A percentile compares a stretch with the other conserved stretches of the same genome.
phyloP scores from a whole-genome alignment of 371 early-diverging fungal genomes.

The Rhizopus microsporus region DNA sequence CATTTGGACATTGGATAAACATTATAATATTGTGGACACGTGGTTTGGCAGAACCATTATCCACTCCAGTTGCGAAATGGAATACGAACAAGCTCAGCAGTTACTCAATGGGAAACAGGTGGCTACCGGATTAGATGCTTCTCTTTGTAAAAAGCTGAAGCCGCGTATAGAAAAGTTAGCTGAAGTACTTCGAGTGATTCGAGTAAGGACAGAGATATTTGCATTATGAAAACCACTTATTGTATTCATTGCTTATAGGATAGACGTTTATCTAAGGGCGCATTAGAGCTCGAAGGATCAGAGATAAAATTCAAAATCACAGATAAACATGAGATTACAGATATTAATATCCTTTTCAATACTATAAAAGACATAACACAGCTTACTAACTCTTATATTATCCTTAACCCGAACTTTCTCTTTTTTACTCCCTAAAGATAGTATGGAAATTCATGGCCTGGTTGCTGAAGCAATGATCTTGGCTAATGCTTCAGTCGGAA shows the following conservation, averaged over 20 bases:
- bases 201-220: conserved; percentile 32
- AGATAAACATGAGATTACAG: conserved; percentile 61
- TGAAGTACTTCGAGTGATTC: conserved; percentile 54
- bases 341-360: conserved; percentile 58
- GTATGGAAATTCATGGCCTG: conserved; percentile 89
- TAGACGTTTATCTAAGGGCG: conserved; percentile 64
- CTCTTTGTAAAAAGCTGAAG: conserved; percentile 49
- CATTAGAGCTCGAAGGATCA: conserved; percentile 71
- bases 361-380: conserved; percentile 21
- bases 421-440: conserved; percentile 67
- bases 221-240: neutral
- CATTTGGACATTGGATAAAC: conserved; percentile 67
- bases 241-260: conserved; percentile 27
- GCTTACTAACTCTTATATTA: conserved; percentile 19
- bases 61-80: conserved; percentile 77
- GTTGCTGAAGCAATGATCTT: conserved; percentile 99
- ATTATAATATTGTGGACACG: conserved; percentile 47
- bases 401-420: conserved; percentile 22
- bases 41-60: conserved; percentile 89
- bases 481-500: conserved; percentile 94
- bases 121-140: conserved; percentile 51
- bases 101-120: conserved; percentile 67
- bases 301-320: conserved; percentile 77
- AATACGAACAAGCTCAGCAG: conserved; percentile 93
- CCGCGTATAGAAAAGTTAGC: conserved; percentile 56